Base-by-base conservation (phyloP, 345 rosid species). In the sweet orange (Citrus sinensis) region DNA sequence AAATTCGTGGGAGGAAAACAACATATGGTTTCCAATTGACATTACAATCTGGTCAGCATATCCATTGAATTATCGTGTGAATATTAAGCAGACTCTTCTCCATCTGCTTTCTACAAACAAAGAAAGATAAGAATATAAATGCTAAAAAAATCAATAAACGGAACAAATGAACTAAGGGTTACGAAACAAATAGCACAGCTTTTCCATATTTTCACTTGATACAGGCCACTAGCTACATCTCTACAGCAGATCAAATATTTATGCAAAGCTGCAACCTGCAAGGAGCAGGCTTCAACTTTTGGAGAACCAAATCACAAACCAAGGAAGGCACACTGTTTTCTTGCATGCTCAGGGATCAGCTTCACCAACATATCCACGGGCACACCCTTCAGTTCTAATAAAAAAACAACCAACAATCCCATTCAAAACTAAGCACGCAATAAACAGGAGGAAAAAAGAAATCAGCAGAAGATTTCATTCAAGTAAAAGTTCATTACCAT, bases 381-480 rank as follows among this genome's bases (percentile, higher is more conserved):
- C 24, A 85, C 86, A 42, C 96, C 92, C 85, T 91, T 93, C 82
- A 93, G 87, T 86, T 95, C 99, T 95, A 87, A 74, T n/a, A 3
- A 83, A 83, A 58, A 27, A 7, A 30, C 32, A 58, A 25, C 4
- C 49, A 9, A 11, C 19, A 66, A 70, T 59, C 61, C 76, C 27
- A 78, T 67, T 32, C 70, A 65, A 73, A 30, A 80, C 67, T n/a
- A 56, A 32, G 62, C 40, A 13, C 6, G n/a, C 34, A 54, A 32
- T 4, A n/a, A 74, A 51, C 19, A 54, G 1, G 24, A 19, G 9
- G 39, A 54, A n/a, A 74, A 56, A 55, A 8, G 73, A 37, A 76
- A 49, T 35, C 20, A 51, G 17, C 32, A 69, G 37, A 67, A 63
- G n/a, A 78, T 39, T 25, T 59, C 9, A 22, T 10, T 27, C 13